Evolutionary conservation across 371 early-diverging fungal genomes (phyloP), one percentile per base, ranked within the genome.

Genomic region (Phascolomyces articulosus): DNA sequence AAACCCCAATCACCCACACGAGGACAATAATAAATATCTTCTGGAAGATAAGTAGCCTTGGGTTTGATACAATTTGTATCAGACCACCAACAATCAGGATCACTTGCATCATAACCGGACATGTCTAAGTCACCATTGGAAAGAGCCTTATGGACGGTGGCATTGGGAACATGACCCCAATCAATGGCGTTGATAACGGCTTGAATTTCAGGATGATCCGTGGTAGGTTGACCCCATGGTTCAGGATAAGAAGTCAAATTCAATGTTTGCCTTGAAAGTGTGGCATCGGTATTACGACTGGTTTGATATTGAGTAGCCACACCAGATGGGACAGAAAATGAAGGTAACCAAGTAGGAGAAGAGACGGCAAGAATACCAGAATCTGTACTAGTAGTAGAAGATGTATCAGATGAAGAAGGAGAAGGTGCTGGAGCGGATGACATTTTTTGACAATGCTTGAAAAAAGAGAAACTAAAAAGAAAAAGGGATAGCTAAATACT

Each of bases 51-150:
- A 29, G 48, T 21, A 1, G 64, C 76, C 55, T 82, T 82, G 21
- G 79, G 79, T 53, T 67, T 68, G 15, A 77, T 69, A 60, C 82
- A 82, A 61, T 77, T 77, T 34, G 72, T 72, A 40, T 72, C 64
- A 23, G 78, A 73, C 82, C 82, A 82, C 82, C 82, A 82, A 69
- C 82, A 82, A 64, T 75, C 65, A 34, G 73, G 68, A 61, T 82
- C 83, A 0, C n/a, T 27, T 0, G 44, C 73, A 47, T 74, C 67
- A 26, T 79, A 82, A 18, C 68, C 63, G 44, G 21, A 31, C 44
- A 60, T 51, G 51, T 62, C 55, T 10, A 69, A 44, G 40, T 68
- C 68, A 38, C 75, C 71, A 23, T 64, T 60, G 28, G 44, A 21
- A 18, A 63, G 27, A 13, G 60, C 68, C 55, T 68, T 74, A 41